phyloP scores from a whole-genome alignment of 148 eudicot species.

The Fagopyrum homotropicum region DNA sequence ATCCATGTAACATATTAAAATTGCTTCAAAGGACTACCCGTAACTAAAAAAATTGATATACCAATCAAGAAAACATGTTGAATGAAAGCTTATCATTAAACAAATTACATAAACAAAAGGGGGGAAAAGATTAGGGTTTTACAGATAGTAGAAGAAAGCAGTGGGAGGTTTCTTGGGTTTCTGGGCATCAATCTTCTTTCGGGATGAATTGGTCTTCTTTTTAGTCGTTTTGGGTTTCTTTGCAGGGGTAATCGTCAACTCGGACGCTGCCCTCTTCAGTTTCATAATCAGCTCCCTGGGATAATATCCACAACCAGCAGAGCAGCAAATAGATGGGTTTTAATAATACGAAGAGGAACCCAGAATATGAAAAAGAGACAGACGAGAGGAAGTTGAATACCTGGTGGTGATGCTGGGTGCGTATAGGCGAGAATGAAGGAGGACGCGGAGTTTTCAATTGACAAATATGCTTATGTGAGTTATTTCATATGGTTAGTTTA shows the following conservation, averaged over 20 bases:
- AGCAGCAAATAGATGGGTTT: not conserved
- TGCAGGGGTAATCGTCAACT: constrained; percentile 6
- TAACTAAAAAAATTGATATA: not conserved
- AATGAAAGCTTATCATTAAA: not conserved
- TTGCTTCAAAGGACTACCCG: not conserved
- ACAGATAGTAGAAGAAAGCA: constrained; percentile 94
- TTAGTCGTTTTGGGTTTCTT: constrained; percentile 24
- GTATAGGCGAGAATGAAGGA: not conserved
- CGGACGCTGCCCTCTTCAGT: not conserved
- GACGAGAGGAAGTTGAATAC: not conserved
- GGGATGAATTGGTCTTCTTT: constrained; percentile 22
- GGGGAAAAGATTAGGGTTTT: constrained; percentile 5
- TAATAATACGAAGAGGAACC: not conserved
- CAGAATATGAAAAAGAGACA: not conserved
- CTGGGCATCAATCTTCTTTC: constrained; percentile 39
- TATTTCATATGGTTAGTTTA: too few relatives aligned
- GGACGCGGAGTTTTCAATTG: too few relatives aligned
- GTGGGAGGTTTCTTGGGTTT: constrained; percentile 97
- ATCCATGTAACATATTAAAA: not conserved
- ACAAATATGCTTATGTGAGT: too few relatives aligned
- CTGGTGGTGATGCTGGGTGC: constrained; percentile 1
- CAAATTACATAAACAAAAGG: not conserved
- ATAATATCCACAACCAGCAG: not conserved
- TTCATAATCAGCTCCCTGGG: not conserved
- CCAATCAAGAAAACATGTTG: not conserved